phyloP scores from a whole-genome alignment of 208 protist genomes.

The Polymyxa betae region DNA sequence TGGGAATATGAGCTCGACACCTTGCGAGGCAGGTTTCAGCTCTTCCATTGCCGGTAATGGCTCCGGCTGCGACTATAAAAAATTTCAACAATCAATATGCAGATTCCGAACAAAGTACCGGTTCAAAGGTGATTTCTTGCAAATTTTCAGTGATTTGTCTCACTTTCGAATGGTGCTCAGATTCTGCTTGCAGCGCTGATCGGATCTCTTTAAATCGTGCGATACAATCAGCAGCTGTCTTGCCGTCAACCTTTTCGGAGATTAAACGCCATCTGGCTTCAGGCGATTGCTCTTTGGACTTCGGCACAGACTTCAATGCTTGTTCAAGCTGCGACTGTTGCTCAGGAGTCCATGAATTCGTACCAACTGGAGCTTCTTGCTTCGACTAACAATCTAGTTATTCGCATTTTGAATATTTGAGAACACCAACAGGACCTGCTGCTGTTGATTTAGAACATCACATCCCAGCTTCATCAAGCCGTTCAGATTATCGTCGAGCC shows the following conservation, averaged over 20 bases:
- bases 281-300: not conserved
- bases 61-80: too few relatives aligned
- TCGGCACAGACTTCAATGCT: not conserved
- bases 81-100: too few relatives aligned
- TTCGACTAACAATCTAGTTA: too few relatives aligned
- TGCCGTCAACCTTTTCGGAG: not conserved
- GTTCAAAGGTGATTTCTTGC: not conserved
- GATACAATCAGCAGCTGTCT: not conserved
- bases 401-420: not conserved
- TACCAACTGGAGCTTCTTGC: too few relatives aligned
- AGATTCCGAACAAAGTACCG: not conserved
- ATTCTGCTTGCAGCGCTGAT: not conserved
- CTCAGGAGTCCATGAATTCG: not conserved
- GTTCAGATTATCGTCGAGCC: not conserved
- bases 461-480: not conserved
- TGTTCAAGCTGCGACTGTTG: not conserved
- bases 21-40: not conserved
- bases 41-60: not conserved
- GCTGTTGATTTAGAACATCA: not conserved
- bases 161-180: not conserved
- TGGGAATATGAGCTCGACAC: not conserved
- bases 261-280: not conserved
- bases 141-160: not conserved
- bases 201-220: not conserved
- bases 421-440: not conserved